phyloP scores from a whole-genome alignment of 768 basidiomycete species.

The Mrakia gelida region DNA sequence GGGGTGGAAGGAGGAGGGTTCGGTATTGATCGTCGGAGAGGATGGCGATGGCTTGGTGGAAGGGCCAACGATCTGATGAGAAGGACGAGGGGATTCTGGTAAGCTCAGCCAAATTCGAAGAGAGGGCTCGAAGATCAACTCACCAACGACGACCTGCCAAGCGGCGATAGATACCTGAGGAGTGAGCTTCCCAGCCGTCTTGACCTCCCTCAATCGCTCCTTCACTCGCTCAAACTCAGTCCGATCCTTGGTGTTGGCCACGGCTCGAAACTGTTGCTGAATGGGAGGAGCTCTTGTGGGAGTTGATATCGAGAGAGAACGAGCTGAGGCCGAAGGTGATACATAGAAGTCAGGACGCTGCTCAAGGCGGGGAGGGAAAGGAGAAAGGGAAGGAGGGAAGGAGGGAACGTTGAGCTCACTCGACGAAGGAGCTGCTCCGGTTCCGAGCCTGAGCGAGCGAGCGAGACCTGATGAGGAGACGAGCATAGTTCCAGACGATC shows the following conservation, averaged over 20 bases:
- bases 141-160: neutral
- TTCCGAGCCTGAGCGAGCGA: neutral
- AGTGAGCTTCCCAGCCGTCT: neutral
- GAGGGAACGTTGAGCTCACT: constrained; percentile 2
- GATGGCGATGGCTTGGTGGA: neutral
- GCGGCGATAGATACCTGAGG: neutral
- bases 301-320: neutral
- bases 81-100: neutral
- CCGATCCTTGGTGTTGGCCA: neutral
- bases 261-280: neutral
- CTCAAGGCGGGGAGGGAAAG: neutral
- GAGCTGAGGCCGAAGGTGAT: neutral
- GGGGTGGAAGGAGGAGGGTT: neutral
- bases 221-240: neutral
- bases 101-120: neutral
- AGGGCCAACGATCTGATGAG: neutral
- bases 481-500: too few relatives aligned
- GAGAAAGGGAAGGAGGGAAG: neutral
- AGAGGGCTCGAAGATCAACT: too few relatives aligned
- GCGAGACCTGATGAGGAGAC: too few relatives aligned
- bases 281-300: neutral
- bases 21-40: neutral
- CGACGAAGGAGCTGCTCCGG: neutral
- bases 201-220: neutral
- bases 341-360: neutral